phyloP scores from a whole-genome alignment of 2,329 filamentous ascomycete species.

The Alternaria metachromatica region DNA sequence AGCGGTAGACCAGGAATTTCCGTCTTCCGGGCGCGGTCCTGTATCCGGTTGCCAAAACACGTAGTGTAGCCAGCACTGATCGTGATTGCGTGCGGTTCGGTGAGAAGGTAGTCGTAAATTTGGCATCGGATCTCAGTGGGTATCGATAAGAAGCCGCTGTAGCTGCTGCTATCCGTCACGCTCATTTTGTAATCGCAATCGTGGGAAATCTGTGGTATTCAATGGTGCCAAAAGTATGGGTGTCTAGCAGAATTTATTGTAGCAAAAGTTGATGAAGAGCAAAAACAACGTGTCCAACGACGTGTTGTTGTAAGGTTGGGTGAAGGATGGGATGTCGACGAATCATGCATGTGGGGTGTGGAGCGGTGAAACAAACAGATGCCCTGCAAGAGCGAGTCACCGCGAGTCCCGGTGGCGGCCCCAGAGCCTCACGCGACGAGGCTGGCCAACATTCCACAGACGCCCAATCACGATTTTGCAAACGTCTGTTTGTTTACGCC shows the following conservation, averaged over 20 bases:
- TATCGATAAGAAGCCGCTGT: constrained; percentile 32
- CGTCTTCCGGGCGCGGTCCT: constrained; percentile 28
- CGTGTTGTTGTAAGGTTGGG: constrained; percentile 11
- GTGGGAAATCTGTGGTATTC: neutral
- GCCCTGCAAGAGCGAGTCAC: constrained; percentile 20
- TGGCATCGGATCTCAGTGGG: constrained; percentile 52
- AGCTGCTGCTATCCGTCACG: neutral
- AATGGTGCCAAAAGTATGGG: neutral
- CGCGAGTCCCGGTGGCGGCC: constrained; percentile 20
- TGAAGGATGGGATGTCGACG: constrained; percentile 4
- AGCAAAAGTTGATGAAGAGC: neutral
- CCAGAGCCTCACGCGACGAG: constrained; percentile 20
- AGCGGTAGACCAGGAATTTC: constrained; percentile 48
- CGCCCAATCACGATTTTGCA: constrained; percentile 12
- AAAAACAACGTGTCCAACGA: neutral
- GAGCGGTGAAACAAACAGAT: constrained; percentile 22
- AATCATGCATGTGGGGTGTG: constrained; percentile 19
- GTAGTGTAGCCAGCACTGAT: constrained; percentile 48
- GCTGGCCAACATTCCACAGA: constrained; percentile 5
- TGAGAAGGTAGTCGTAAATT: constrained; percentile 51
- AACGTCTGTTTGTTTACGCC: constrained; percentile 14
- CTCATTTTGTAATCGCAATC: neutral
- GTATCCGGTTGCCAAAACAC: constrained; percentile 36
- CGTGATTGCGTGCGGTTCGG: constrained; percentile 46
- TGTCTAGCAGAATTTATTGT: constrained; percentile 4